phyloP scores from a whole-genome alignment of 2,329 filamentous ascomycete genomes.

The Fusarium nurragi region DNA sequence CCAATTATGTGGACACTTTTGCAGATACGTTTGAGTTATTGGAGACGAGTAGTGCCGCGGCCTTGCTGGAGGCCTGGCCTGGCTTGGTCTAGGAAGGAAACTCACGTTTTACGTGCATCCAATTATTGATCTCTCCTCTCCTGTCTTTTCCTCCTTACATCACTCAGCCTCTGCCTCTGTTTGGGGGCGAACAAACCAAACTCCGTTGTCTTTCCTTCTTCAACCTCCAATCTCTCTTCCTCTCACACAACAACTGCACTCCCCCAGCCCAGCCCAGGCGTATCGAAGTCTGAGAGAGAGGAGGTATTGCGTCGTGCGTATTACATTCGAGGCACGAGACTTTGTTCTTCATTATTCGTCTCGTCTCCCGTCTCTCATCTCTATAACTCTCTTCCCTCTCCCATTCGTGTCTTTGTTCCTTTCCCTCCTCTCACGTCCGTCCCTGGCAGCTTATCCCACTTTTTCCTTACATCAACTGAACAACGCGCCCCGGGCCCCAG shows the following conservation, averaged over 20 bases:
- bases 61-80: constrained; percentile 13
- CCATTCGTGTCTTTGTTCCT: constrained; percentile 4
- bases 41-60: constrained; percentile 9
- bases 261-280: neutral
- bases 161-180: neutral
- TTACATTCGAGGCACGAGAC: constrained; percentile 34
- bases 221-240: constrained; percentile 11
- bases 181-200: constrained; percentile 13
- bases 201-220: constrained; percentile 1
- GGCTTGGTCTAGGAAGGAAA: constrained; percentile 24
- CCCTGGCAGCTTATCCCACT: constrained; percentile 33
- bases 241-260: constrained; percentile 9
- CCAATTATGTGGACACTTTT: neutral
- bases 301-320: constrained; percentile 14
- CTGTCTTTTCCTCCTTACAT: constrained; percentile 15
- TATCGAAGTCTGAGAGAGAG: neutral
- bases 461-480: constrained; percentile 31
- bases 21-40: neutral
- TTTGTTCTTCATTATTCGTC: constrained; percentile 30
- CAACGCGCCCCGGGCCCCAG: constrained; percentile 22
- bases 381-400: constrained; percentile 13
- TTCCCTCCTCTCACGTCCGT: constrained; percentile 6
- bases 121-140: constrained; percentile 20
- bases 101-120: constrained; percentile 31
- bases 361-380: neutral